A percentile compares a stretch with the other conserved stretches of the same genome.
Evolutionary conservation across 139 green algal genomes (phyloP).

Genomic region (Chlamydomonas incerta): DNA sequence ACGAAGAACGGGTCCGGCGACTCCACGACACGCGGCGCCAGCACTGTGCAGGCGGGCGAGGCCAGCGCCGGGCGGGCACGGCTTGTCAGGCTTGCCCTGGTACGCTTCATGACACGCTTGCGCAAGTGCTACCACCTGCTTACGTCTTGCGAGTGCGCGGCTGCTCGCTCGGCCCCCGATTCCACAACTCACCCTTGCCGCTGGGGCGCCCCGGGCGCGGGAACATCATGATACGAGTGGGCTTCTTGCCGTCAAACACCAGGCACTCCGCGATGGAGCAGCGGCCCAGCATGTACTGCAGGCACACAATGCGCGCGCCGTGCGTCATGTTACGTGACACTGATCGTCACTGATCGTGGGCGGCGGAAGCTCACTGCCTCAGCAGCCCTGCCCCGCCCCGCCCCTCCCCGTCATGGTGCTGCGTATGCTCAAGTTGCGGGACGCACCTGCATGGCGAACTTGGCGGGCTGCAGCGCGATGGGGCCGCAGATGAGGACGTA

Average conservation of each 20-base stretch:
- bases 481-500: constrained; percentile 64
- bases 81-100: no score
- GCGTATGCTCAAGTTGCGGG: no score
- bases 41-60: constrained; percentile 21
- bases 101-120: no score
- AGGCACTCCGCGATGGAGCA: constrained; percentile 66
- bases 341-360: no score
- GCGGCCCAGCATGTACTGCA: constrained; percentile 57
- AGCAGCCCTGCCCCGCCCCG: not conserved
- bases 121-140: no score
- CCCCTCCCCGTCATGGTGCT: not conserved
- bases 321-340: no score
- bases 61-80: no score
- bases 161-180: not conserved
- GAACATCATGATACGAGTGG: constrained; percentile 55
- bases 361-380: no score
- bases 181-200: constrained; percentile 5
- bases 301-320: no score
- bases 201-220: constrained; percentile 45
- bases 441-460: constrained; percentile 32
- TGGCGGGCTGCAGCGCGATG: constrained; percentile 45
- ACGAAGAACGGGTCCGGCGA: constrained; percentile 66
- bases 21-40: constrained; percentile 32
- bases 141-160: no score
- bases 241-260: constrained; percentile 37